Percentiles rank a stretch among this genome's conserved stretches.
Conservation (phyloP, 371 early-diverging fungal species). For the Mortierella sp. region DNA sequence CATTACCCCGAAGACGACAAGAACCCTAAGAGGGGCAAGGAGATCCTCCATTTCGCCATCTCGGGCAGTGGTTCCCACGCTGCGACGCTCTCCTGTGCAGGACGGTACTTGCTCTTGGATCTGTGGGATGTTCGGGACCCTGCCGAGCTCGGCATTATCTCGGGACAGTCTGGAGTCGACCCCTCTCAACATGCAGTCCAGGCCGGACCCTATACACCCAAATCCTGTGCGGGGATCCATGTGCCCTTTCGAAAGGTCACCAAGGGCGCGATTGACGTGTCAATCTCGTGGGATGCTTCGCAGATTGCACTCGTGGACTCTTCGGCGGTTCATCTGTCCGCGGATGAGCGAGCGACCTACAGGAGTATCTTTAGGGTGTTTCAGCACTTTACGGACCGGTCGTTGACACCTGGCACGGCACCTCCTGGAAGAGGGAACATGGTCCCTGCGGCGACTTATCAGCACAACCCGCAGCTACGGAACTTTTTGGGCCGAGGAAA, state of each 20-base stretch:
- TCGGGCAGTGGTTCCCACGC: not conserved
- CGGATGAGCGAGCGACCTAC: not conserved
- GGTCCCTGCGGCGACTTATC: not conserved
- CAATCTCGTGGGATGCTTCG: conserved; percentile 2
- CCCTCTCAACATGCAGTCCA: not conserved
- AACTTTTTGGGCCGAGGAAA: conserved; percentile 10
- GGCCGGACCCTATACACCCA: not conserved
- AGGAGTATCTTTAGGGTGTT: conserved; percentile 4
- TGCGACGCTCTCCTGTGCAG: not conserved
- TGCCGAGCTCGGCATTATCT: not conserved
- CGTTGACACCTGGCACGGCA: not conserved
- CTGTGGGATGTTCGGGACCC: conserved; percentile 1
- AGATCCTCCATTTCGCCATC: conserved; percentile 5
- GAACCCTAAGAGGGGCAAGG: not conserved
- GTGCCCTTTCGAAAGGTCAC: not conserved
- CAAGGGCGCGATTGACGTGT: not conserved
- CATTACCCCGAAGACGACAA: not conserved
- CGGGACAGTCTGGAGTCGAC: conserved; percentile 1
- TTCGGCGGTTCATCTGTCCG: not conserved
- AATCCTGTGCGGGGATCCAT: not conserved
- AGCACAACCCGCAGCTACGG: not conserved
- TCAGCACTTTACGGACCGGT: conserved; percentile 1
- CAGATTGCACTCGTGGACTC: not conserved
- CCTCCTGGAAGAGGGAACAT: not conserved
- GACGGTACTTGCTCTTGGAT: not conserved